Evolutionary conservation across 2,329 filamentous ascomycete genomes (phyloP).

Genomic region (Akanthomyces dipterigenus): DNA sequence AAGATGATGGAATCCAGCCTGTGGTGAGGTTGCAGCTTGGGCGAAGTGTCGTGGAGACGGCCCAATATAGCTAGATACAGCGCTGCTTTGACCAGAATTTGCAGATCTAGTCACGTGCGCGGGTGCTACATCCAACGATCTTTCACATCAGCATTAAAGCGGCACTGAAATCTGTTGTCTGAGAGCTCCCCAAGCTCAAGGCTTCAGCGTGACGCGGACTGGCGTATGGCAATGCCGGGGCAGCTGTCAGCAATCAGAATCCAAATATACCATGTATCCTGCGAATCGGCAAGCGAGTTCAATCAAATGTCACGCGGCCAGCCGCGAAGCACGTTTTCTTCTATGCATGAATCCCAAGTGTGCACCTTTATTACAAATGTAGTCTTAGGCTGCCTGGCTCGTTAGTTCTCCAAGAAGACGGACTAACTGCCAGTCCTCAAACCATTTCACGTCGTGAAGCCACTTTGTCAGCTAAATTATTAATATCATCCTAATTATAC

Average conservation of each 20-base stretch:
- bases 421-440: not conserved
- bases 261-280: not conserved
- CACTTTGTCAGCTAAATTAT: not conserved
- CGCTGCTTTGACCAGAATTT: not conserved
- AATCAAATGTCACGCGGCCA: no score
- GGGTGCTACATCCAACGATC: not conserved
- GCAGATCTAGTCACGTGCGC: not conserved
- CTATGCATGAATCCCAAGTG: not conserved
- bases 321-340: not conserved
- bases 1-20: slow-evolving; percentile 12
- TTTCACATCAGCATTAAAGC: not conserved
- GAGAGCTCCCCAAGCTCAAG: slow-evolving; percentile 6
- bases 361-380: not conserved
- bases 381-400: not conserved
- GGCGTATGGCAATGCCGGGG: not conserved
- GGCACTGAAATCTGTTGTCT: not conserved
- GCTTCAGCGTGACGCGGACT: slow-evolving; percentile 12
- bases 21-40: not conserved
- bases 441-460: not conserved
- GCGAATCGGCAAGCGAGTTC: not conserved
- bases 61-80: not conserved
- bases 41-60: not conserved
- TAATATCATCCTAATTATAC: not conserved
- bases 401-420: not conserved
- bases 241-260: not conserved